A percentile compares a stretch with the other conserved stretches of the same genome.
Conservation (phyloP, 2,329 filamentous ascomycete species). For the Drechslerella dactyloides region DNA sequence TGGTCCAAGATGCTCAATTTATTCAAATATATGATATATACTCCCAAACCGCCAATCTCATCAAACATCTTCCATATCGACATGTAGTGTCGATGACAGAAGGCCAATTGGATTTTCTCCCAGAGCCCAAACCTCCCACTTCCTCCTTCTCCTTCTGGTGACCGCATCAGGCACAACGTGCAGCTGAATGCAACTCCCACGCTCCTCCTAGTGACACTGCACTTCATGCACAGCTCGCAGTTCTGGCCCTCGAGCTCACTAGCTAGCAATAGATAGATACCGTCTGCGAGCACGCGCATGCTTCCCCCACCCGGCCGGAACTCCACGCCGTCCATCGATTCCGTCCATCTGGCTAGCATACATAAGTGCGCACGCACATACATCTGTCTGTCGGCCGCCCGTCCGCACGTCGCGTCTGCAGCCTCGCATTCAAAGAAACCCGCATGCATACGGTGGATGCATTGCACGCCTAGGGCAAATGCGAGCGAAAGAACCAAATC, state of each 20-base stretch:
- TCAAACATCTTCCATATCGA: conserved; percentile 5
- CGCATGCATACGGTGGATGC: background rate
- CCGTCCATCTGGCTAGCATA: conserved; percentile 4
- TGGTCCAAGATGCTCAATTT: no score
- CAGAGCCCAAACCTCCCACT: conserved; percentile 20
- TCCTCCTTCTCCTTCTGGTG: conserved; percentile 14
- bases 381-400: conserved; percentile 9
- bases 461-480: background rate
- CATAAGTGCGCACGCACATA: conserved; percentile 24
- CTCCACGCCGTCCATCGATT: background rate
- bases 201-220: background rate
- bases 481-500: conserved; percentile 43
- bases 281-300: background rate
- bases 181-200: conserved; percentile 4
- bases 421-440: conserved; percentile 1
- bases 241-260: background rate
- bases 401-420: background rate
- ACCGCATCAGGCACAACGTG: conserved; percentile 2
- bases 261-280: background rate
- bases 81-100: conserved; percentile 10
- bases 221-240: background rate
- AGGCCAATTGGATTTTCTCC: conserved; percentile 47
- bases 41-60: conserved; percentile 2
- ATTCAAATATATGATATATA: conserved; percentile 13
- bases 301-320: background rate